Percentiles rank a stretch among this genome's conserved stretches.
Evolutionary conservation across 2,329 filamentous ascomycete species (phyloP).

Genomic region (Monosporascus sp.): DNA sequence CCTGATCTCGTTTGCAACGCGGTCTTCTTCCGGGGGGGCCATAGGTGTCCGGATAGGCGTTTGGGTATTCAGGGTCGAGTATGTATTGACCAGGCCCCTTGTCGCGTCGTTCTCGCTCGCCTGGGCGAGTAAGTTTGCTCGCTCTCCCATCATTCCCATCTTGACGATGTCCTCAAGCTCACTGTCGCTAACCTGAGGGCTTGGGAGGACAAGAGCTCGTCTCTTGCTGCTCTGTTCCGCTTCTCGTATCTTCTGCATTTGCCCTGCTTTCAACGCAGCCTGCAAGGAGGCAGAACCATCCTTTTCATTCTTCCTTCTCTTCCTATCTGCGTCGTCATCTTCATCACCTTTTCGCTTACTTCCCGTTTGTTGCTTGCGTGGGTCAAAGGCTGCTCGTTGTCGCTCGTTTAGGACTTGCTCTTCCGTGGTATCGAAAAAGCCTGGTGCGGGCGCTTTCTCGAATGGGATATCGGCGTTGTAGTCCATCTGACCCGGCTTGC

Average conservation of each 20-base stretch:
- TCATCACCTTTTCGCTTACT: constrained; percentile 92
- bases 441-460: constrained; percentile 80
- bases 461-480: constrained; percentile 99
- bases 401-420: constrained; percentile 77
- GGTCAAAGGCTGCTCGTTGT: constrained; percentile 81
- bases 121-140: constrained; percentile 68
- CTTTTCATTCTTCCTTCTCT: constrained; percentile 86
- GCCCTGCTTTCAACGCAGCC: constrained; percentile 86
- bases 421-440: constrained; percentile 90
- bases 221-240: constrained; percentile 96
- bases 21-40: constrained; percentile 87
- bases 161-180: constrained; percentile 98
- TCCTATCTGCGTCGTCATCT: constrained; percentile 75
- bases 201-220: constrained; percentile 72
- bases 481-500: constrained; percentile 96
- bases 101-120: constrained; percentile 81
- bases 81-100: constrained; percentile 80
- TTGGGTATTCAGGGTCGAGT: constrained; percentile 71
- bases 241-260: constrained; percentile 90
- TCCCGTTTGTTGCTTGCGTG: constrained; percentile 81
- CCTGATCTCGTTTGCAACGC: constrained; percentile 91
- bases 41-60: constrained; percentile 90
- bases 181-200: constrained; percentile 85
- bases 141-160: constrained; percentile 92
- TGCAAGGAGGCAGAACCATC: constrained; percentile 61